phyloP scores from a whole-genome alignment of 495 filamentous ascomycete species.

The Neurospora sp. region DNA sequence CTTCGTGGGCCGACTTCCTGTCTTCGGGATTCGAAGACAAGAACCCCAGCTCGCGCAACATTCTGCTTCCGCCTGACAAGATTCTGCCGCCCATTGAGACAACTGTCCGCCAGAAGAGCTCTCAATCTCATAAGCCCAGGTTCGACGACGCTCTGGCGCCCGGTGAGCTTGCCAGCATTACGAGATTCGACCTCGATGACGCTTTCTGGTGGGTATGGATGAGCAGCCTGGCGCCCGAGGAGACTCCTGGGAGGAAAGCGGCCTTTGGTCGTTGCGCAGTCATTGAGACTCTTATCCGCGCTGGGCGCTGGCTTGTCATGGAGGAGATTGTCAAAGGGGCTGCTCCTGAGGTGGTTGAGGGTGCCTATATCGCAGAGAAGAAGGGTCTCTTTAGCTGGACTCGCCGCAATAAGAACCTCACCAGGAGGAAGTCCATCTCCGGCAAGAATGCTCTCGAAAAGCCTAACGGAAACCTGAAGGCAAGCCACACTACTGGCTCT shows the following conservation, averaged over 20 bases:
- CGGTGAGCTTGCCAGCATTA: slow-evolving; percentile 88
- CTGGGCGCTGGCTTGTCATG: slow-evolving; percentile 82
- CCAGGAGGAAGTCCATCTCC: slow-evolving; percentile 54
- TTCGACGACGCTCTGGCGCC: slow-evolving; percentile 65
- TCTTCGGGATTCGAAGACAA: slow-evolving; percentile 86
- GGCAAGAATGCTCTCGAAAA: slow-evolving; percentile 34
- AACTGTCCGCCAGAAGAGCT: slow-evolving; percentile 62
- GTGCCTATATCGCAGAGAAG: slow-evolving; percentile 87
- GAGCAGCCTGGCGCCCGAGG: slow-evolving; percentile 85
- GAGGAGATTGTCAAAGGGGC: slow-evolving; percentile 96
- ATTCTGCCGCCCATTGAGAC: slow-evolving; percentile 75
- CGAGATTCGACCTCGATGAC: slow-evolving; percentile 77
- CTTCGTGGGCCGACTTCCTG: slow-evolving; percentile 96
- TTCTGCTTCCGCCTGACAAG: slow-evolving; percentile 85
- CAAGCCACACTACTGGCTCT: slow-evolving; percentile 17
- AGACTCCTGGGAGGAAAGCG: slow-evolving; percentile 68
- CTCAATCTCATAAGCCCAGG: slow-evolving; percentile 71
- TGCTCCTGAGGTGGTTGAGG: slow-evolving; percentile 71
- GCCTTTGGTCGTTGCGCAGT: slow-evolving; percentile 91
- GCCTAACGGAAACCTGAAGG: slow-evolving; percentile 16
- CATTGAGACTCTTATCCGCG: slow-evolving; percentile 73
- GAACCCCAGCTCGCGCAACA: slow-evolving; percentile 38
- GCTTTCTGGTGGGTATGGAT: slow-evolving; percentile 99
- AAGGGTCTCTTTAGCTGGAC: slow-evolving; percentile 83
- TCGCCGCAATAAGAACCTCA: slow-evolving; percentile 54